Percentiles rank a stretch among this genome's conserved stretches.
Evolutionary conservation across 106 monocot genomes (phyloP).

Genomic region (Dendrobium catenatum): DNA sequence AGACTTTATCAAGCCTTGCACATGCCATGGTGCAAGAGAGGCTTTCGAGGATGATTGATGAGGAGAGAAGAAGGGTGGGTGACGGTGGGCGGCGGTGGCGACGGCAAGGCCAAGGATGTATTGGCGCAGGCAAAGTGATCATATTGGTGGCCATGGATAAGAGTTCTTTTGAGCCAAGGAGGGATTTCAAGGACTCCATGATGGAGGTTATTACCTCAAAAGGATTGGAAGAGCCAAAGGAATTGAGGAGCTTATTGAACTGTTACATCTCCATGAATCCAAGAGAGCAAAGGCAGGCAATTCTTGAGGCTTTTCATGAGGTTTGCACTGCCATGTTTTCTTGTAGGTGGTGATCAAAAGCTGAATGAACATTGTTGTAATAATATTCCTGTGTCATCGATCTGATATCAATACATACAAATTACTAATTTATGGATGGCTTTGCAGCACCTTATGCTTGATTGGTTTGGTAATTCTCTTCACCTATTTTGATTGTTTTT

Average conservation of each 20-base stretch:
- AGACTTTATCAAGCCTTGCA: conserved; percentile 14
- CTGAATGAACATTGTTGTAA: not conserved
- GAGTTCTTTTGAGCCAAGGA: conserved; percentile 27
- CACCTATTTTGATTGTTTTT: too few relatives aligned
- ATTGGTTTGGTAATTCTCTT: too few relatives aligned
- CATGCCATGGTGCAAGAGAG: conserved; percentile 49
- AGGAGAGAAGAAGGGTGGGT: not conserved
- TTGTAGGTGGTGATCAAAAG: not conserved
- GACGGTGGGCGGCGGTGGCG: not conserved
- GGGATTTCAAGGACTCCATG: conserved; percentile 46
- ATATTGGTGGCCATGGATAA: conserved; percentile 41
- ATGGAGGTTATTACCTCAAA: conserved; percentile 44
- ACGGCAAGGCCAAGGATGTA: not conserved
- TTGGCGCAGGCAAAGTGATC: conserved; percentile 7
- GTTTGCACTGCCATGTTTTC: conserved; percentile 40
- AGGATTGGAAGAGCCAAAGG: conserved; percentile 39
- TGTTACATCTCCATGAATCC: conserved; percentile 61
- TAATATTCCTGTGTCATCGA: not conserved
- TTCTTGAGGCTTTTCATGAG: conserved; percentile 64
- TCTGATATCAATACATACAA: too few relatives aligned
- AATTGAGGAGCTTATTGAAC: conserved; percentile 42
- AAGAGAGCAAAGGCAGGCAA: conserved; percentile 30
- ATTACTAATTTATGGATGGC: too few relatives aligned
- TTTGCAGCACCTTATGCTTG: too few relatives aligned
- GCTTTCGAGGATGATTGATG: conserved; percentile 30